Conservation (phyloP, 805 yeast species). For the Suhomyces prunicola region DNA sequence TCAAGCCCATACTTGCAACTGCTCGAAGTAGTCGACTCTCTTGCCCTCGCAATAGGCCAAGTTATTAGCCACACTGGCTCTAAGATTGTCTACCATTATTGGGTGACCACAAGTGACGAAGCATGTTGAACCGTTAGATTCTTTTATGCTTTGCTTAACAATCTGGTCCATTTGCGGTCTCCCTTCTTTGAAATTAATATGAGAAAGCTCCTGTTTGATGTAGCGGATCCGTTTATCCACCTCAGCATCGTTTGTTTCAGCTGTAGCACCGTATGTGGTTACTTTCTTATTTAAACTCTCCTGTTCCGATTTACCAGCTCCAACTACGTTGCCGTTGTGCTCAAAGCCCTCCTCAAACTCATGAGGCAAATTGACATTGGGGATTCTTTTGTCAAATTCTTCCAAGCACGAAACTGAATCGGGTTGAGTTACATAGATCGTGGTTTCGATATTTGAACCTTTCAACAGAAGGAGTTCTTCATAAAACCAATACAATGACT, state of each 20-base stretch:
- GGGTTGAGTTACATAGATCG: slow-evolving; percentile 30
- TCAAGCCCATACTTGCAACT: slow-evolving; percentile 65
- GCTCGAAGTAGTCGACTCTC: slow-evolving; percentile 71
- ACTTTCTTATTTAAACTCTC: neutral
- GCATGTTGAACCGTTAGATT: slow-evolving; percentile 15
- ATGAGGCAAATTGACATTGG: neutral
- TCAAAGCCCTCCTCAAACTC: neutral
- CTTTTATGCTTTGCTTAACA: slow-evolving; percentile 7
- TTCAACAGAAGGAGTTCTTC: slow-evolving; percentile 38
- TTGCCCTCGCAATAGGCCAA: slow-evolving; percentile 32
- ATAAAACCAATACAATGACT: slow-evolving; percentile 48
- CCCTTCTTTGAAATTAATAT: slow-evolving; percentile 40
- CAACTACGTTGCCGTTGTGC: neutral
- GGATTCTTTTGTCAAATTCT: neutral
- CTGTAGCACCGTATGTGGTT: neutral
- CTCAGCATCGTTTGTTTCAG: neutral
- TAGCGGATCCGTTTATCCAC: neutral
- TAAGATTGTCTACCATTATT: slow-evolving; percentile 29
- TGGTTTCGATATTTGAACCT: slow-evolving; percentile 26
- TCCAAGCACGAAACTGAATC: slow-evolving; percentile 1
- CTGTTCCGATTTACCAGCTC: neutral
- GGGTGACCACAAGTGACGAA: slow-evolving; percentile 35
- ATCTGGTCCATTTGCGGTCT: slow-evolving; percentile 9
- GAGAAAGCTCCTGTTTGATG: slow-evolving; percentile 17
- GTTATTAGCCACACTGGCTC: slow-evolving; percentile 39